Base-by-base conservation (phyloP, 192 early-diverging fungal genomes). In the Gamsiella multidivaricata region DNA sequence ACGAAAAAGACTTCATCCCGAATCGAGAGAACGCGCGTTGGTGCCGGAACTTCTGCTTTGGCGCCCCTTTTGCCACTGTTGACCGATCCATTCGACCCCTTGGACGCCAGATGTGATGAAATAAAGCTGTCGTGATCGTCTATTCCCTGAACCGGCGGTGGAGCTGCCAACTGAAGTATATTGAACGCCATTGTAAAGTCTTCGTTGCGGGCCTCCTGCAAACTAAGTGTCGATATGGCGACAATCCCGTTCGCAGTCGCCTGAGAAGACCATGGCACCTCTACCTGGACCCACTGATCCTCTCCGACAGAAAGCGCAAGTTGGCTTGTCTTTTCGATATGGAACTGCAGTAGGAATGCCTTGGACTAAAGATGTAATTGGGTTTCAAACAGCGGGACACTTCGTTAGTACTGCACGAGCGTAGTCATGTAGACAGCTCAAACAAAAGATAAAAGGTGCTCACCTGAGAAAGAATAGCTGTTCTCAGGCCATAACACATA, bases 181-280 rank as follows among this genome's bases (percentile, higher is more conserved):
- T 78, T 78, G 43, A 78, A 78, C 8, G 61, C 47, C 74, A 78
- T 78, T 7, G 65, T 51, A 43, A 78, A 69, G 54, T 78, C 74
- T 33, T 78, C 69, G 53, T 84, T 70, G 46, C 72, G 65, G 32
- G 85, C 84, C 22, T 75, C 84, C 15, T 81, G 62, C 23, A 82
- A 45, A 49, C 81, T 78, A 34, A 80, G 47, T 1, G 53, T 62
- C 0, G 85, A 82, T 17, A 88, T 87, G 1, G 85, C 74, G 26
- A 90, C 85, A 14, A 96, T 86, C 41, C 88, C 82, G 31, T 95
- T 88, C 8, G 91, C 91, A 42, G 96, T 92, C 17, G 86, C 74
- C 70, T 99, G 98, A 56, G 96, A 99, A 61, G 97, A 96, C 58
- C 91, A 84, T 0, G 96, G 95, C n/a, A 99, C 93, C 59, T 94